Base-by-base conservation (phyloP, 768 basidiomycete species). In the Amanita subjunquillea region DNA sequence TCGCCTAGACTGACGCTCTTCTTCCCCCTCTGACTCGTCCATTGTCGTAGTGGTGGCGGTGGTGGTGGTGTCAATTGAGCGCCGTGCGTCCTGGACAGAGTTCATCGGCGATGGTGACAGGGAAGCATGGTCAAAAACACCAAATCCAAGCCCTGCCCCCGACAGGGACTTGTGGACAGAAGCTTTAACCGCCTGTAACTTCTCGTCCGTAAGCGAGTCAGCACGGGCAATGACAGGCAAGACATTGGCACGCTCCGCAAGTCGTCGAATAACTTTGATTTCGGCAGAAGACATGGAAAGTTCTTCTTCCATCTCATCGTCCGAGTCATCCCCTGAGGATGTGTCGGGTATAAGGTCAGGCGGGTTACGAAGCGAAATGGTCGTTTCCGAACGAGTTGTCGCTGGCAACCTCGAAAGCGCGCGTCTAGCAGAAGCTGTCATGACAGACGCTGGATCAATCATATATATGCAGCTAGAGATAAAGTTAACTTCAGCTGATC, bases 171-270 rank as follows among this genome's bases (percentile, higher is more conserved):
- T 75, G 43, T 79, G 79, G n/a, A 92, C 78, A 70, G 60, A 52
- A 29, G 42, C 46, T 72, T 91, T 91, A 47, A 91, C 74, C 43
- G 79, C 77, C 42, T 67, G 66, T 52, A 93, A 72, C 57, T 78
- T 84, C 55, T 82, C 83, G 62, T 92, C 85, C 36, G 91, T 92
- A 55, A 93, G 73, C 37, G 87, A 88, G 66, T 93, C 91, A 3
- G 89, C 75, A 54, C 72, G 84, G 12, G 85, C 85, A 57, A 93
- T 77, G 49, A 92, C 79, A 44, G 91, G 91, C 48, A 93, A 77
- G 17, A 93, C 77, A 61, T 93, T 92, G 54, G 78, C 76, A 53
- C 89, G 82, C 20, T 75, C 73, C 20, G 86, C 76, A 36, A 93
- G 76, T 48, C 91, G 78, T 38, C 78, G 77, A 59, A 93, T 83